Base-by-base conservation (phyloP, 805 yeast species). In the Schizosaccharomyces japonicus region DNA sequence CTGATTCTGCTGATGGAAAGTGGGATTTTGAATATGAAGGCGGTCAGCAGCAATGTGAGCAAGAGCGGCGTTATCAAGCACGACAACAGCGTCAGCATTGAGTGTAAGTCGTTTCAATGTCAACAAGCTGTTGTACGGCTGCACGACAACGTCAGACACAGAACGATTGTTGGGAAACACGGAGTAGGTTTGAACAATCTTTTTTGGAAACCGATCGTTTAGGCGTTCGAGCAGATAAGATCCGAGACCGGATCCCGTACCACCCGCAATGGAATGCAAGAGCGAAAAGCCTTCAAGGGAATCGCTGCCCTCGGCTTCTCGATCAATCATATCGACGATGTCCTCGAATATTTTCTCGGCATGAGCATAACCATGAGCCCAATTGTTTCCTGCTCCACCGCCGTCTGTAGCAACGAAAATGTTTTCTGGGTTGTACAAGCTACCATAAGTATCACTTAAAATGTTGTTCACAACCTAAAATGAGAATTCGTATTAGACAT, bases 171-270 rank as follows among this genome's bases (percentile, higher is more conserved):
- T 72, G 1, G 94, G 94, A 57, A 90, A 85, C 1, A 90, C 79
- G 44, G 90, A 80, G 55, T 79, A 80, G 0, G 96, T 83, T 50
- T 80, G 80, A 6, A 81, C 66, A 46, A 90, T 62, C 57, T 84
- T 87, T 60, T 85, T 85, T 47, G 79, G 75, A 58, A 75, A 87
- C 48, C 83, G 65, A 59, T 90, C 98, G 49, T 75, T 73, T 49
- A 92, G 60, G 13, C 75, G 66, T 59, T 90, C 95, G 33, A 90
- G 62, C 40, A 90, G 54, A 49, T 72, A 71, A 0, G 94, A 80
- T 0, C 98, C 98, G 32, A 84, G 73, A 2, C 99, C 98, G 0
- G 95, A 80, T 0, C 99, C 99, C 0, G 98, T 90, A 34, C 99
- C 99, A 32, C 99, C 99, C 0, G 95, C 96, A 3, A 90, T 93